These are phyloP conservation scores for Fusarium transvaalense DNA, from an alignment of 2,329 filamentous ascomycete species.

Conservation along the genomic window DNA sequence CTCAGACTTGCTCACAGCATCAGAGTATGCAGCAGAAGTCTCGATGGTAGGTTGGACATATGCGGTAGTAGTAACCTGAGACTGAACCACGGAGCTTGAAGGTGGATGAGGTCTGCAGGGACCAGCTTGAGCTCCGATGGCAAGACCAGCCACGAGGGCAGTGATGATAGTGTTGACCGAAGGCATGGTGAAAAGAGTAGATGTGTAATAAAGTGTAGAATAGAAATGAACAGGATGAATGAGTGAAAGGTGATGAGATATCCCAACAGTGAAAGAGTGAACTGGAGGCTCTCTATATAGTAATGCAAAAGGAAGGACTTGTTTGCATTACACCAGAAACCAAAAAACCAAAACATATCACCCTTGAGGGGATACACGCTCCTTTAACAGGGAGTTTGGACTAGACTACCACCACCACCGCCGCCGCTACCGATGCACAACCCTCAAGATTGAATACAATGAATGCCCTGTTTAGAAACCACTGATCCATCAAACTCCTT, in stretches of 20 bases:
- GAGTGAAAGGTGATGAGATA: constrained; percentile 7
- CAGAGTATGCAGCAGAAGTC: constrained; percentile 15
- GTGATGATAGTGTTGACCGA: constrained; percentile 27
- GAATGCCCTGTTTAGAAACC: constrained; percentile 9
- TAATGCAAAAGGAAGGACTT: constrained; percentile 6
- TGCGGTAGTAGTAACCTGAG: neutral
- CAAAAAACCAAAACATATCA: constrained; percentile 6
- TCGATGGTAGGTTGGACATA: neutral
- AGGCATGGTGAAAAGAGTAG: constrained; percentile 24
- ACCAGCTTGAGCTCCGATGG: constrained; percentile 29
- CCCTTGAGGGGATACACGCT: constrained; percentile 23
- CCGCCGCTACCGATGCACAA: neutral
- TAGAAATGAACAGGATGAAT: constrained; percentile 7
- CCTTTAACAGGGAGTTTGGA: constrained; percentile 37
- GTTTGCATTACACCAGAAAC: constrained; percentile 5
- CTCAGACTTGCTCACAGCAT: constrained; percentile 5
- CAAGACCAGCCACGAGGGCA: constrained; percentile 33
- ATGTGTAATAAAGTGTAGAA: constrained; percentile 8
- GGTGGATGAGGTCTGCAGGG: constrained; percentile 33
- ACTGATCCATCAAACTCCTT: neutral
- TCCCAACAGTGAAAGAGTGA: constrained; percentile 27
- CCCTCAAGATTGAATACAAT: constrained; percentile 38
- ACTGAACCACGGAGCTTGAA: constrained; percentile 13
- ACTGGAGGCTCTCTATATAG: constrained; percentile 39
- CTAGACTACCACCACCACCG: neutral